Conservation (phyloP, 805 yeast genomes). For the Ogataea polymorpha region DNA sequence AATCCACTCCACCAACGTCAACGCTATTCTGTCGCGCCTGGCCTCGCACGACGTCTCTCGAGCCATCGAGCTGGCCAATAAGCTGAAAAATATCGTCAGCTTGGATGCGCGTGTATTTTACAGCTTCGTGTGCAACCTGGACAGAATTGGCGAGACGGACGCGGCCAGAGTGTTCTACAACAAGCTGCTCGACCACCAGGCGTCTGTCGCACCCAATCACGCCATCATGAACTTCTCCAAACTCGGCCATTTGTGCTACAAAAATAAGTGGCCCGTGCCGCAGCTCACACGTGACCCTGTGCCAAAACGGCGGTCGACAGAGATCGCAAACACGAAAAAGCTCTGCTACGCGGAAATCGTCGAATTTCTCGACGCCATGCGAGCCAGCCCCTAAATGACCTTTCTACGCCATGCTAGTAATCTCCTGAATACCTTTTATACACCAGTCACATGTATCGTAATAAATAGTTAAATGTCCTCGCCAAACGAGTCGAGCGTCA, state of each 20-base stretch:
- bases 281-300: background rate
- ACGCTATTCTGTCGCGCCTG: conserved; percentile 9
- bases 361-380: conserved; percentile 3
- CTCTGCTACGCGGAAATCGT: conserved; percentile 4
- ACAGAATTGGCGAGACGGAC: conserved; percentile 18
- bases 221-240: conserved; percentile 2
- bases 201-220: background rate
- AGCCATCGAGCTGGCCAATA: conserved; percentile 8
- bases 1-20: conserved; percentile 9
- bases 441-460: background rate
- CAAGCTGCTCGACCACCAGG: conserved; percentile 5
- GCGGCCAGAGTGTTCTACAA: conserved; percentile 18
- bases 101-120: conserved; percentile 15
- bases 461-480: conserved; percentile 57
- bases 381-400: too few relatives aligned
- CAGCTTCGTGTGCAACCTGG: conserved; percentile 16
- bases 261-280: conserved; percentile 19
- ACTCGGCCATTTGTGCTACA: conserved; percentile 14
- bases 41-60: conserved; percentile 13
- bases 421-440: conserved; percentile 5
- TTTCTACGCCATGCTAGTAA: conserved; percentile 1
- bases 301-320: background rate
- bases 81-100: conserved; percentile 3
- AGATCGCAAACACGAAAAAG: background rate
- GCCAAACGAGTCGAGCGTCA: conserved; percentile 69